Percentiles rank a stretch among this genome's conserved stretches.
phyloP scores from a whole-genome alignment of 2,329 filamentous ascomycete species.

The Pseudogymnoascus sp. region DNA sequence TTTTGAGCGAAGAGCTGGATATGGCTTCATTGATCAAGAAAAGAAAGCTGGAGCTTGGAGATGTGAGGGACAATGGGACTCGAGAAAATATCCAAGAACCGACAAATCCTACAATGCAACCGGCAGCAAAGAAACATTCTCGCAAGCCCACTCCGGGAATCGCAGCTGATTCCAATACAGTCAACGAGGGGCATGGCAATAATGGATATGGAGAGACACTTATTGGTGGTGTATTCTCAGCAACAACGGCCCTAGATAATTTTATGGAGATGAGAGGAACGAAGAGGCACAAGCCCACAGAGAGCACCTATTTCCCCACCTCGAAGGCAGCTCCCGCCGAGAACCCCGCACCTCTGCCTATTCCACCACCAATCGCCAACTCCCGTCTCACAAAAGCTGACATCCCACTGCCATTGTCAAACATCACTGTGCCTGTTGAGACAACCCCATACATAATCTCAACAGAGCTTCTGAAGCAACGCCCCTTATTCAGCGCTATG shows the following conservation, averaged over 20 bases:
- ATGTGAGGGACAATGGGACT: slow-evolving; percentile 7
- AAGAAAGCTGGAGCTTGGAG: slow-evolving; percentile 24
- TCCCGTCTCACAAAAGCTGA: not conserved
- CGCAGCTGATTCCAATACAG: not conserved
- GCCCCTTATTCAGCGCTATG: slow-evolving; percentile 41
- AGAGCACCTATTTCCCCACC: slow-evolving; percentile 23
- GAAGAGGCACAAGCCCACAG: slow-evolving; percentile 23
- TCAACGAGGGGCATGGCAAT: not conserved
- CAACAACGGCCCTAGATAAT: slow-evolving; percentile 35
- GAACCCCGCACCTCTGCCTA: not conserved
- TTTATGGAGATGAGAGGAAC: slow-evolving; percentile 42
- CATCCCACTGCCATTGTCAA: slow-evolving; percentile 16
- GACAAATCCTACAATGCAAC: not conserved
- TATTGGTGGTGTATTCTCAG: slow-evolving; percentile 29
- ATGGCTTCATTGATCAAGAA: slow-evolving; percentile 34
- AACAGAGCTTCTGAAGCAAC: slow-evolving; percentile 34
- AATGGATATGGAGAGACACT: slow-evolving; percentile 7
- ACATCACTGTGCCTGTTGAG: slow-evolving; percentile 13
- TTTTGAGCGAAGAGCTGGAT: slow-evolving; percentile 21
- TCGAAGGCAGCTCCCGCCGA: not conserved
- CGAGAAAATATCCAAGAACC: slow-evolving; percentile 7
- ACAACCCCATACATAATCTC: slow-evolving; percentile 44
- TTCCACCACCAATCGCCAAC: not conserved
- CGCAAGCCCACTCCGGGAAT: not conserved
- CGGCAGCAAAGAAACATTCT: not conserved